A percentile compares a stretch with the other conserved stretches of the same genome.
phyloP scores from a whole-genome alignment of 805 yeast species.

The Wickerhamiella dianesei region DNA sequence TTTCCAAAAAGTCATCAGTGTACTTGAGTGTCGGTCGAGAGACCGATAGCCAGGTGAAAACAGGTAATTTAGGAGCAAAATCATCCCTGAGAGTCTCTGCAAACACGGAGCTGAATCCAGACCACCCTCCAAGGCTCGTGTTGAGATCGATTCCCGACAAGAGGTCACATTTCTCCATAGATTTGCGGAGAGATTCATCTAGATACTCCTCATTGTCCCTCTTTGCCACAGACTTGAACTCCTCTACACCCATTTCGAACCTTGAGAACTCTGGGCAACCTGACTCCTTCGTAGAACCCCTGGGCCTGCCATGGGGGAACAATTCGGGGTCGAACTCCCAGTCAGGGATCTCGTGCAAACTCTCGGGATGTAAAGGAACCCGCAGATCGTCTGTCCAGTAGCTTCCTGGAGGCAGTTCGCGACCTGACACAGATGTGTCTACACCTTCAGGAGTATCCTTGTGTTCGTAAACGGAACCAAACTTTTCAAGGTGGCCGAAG shows the following conservation, averaged over 20 bases:
- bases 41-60: slow-evolving; percentile 14
- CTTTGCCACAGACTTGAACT: slow-evolving; percentile 32
- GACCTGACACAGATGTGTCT: neutral
- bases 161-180: slow-evolving; percentile 63
- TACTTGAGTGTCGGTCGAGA: slow-evolving; percentile 2
- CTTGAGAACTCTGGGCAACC: slow-evolving; percentile 17
- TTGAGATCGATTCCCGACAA: slow-evolving; percentile 57
- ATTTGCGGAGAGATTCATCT: slow-evolving; percentile 45
- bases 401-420: neutral
- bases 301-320: slow-evolving; percentile 23
- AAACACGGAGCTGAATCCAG: slow-evolving; percentile 49
- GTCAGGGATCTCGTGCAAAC: slow-evolving; percentile 38
- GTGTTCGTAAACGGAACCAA: neutral
- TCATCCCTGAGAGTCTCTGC: slow-evolving; percentile 45
- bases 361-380: slow-evolving; percentile 49
- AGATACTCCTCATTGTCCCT: slow-evolving; percentile 33
- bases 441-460: neutral
- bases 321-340: slow-evolving; percentile 38
- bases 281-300: slow-evolving; percentile 18
- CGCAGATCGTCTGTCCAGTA: slow-evolving; percentile 69
- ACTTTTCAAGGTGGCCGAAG: slow-evolving; percentile 34
- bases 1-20: slow-evolving; percentile 7
- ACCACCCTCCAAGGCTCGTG: slow-evolving; percentile 69
- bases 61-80: slow-evolving; percentile 9
- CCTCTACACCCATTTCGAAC: slow-evolving; percentile 43